Evolutionary conservation across 768 basidiomycete genomes (phyloP).

Genomic region (Amanita molliuscula): DNA sequence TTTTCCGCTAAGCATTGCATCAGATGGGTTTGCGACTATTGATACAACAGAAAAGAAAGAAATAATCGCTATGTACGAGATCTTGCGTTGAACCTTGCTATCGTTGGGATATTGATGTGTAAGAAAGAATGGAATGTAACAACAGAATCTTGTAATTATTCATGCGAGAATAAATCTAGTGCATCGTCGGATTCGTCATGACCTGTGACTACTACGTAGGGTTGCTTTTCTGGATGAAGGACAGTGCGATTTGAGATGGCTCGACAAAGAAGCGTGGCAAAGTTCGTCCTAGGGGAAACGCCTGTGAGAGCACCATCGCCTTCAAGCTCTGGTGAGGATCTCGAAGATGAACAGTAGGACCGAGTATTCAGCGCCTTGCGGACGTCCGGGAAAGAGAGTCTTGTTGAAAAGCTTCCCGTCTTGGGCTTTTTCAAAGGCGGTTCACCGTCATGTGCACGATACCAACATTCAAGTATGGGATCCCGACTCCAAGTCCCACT

Average conservation of each 20-base stretch:
- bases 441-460: background rate
- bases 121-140: background rate
- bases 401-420: background rate
- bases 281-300: background rate
- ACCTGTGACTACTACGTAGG: background rate
- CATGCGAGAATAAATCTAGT: background rate
- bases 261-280: constrained; percentile 3
- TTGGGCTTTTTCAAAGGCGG: background rate
- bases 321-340: background rate
- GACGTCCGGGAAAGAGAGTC: background rate
- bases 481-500: constrained; percentile 1
- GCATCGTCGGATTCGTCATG: constrained; percentile 2
- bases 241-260: constrained; percentile 3
- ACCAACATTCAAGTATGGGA: constrained; percentile 1
- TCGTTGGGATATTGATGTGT: background rate
- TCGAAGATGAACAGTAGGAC: background rate
- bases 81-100: background rate
- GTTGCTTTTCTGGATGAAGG: constrained; percentile 1
- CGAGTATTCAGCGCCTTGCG: background rate
- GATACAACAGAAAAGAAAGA: background rate
- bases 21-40: background rate
- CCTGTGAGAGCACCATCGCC: background rate
- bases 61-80: background rate
- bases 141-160: background rate
- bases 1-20: background rate